Percentiles rank a stretch among this genome's conserved stretches.
Conservation (phyloP, 768 basidiomycete genomes). For the Cystobasidiopsis lactophilus region DNA sequence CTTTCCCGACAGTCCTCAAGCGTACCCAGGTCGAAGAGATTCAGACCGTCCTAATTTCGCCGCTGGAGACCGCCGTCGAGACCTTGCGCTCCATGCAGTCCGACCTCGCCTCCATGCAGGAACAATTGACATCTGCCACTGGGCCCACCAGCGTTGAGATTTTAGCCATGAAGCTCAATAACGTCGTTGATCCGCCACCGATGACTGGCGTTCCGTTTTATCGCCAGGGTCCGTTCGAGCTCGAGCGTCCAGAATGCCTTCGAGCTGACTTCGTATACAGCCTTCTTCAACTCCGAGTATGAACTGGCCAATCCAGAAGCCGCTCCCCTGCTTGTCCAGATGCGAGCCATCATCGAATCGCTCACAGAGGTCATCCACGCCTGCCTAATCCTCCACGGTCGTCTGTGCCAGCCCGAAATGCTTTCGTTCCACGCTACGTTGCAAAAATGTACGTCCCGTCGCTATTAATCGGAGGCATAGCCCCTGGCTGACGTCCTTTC, state of each 20-base stretch:
- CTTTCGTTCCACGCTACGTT: constrained; percentile 78
- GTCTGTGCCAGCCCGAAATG: constrained; percentile 67
- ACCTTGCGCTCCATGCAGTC: constrained; percentile 62
- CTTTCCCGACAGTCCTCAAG: constrained; percentile 73
- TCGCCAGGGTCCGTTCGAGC: constrained; percentile 31
- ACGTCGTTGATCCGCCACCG: constrained; percentile 58
- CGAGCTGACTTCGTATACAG: constrained; percentile 9
- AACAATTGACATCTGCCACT: constrained; percentile 41
- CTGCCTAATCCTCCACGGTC: constrained; percentile 61
- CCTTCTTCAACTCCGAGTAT: constrained; percentile 54
- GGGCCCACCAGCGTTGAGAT: constrained; percentile 49
- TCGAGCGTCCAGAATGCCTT: constrained; percentile 40
- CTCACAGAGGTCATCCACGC: constrained; percentile 51
- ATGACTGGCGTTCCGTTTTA: constrained; percentile 29
- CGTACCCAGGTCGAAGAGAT: constrained; percentile 62
- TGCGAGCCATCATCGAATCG: constrained; percentile 55
- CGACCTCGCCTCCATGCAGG: constrained; percentile 45
- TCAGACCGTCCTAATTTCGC: constrained; percentile 55
- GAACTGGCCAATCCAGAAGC: constrained; percentile 45
- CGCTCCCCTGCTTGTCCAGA: constrained; percentile 44
- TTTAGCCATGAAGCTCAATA: constrained; percentile 66
- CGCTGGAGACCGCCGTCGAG: constrained; percentile 55
- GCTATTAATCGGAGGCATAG: not conserved
- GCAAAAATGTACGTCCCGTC: constrained; percentile 30
- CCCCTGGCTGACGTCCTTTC: not conserved